Base-by-base conservation (phyloP, 371 early-diverging fungal genomes). In the Saksenaea oblongispora region DNA sequence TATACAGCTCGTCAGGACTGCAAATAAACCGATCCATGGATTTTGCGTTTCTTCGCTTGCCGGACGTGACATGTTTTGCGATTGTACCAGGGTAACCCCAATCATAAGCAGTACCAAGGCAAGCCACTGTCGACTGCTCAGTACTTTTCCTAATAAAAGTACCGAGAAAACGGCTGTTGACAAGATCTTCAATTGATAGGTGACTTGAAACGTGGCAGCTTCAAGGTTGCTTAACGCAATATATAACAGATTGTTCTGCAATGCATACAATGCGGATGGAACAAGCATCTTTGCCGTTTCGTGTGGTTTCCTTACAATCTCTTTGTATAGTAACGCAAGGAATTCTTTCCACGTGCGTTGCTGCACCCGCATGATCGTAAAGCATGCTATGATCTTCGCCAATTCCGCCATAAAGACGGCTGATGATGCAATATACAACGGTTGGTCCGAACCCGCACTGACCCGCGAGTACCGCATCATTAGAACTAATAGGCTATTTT, bases 151-250 rank as follows among this genome's bases (percentile, higher is more conserved):
- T 35, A 98, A 83, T 63, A 98, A 75, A 24, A 83, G 56, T 4
- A 97, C 95, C 10, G 93, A 91, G 63, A 93, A 96, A 26, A 98
- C 65, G 3, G 98, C 98, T 0, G 98, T 97, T 1, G 97, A 93
- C 53, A 98, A 82, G 65, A 96, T 96, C 79, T 98, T 98, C 80
- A 98, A 82, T 71, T 98, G 98, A 70, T 97, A 97, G 9, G 94
- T 94, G 44, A 97, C 95, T 76, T 96, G 96, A 71, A 96, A 97
- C 5, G 95, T 94, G 1, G 97, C 95, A 0, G 97, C 95, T 65
- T 96, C 96, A 41, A 98, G 78, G 53, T 88, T 84, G 34, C 91
- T 84, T 17, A 94, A 86, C 0, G 98, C 95, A 3, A 93, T 77
- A 70, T 95, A 98, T 39, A 95, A 91, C 59, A 97, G 72, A 75